Conservation (phyloP, 306 rosid genomes). For the Cucumis hystrix region DNA sequence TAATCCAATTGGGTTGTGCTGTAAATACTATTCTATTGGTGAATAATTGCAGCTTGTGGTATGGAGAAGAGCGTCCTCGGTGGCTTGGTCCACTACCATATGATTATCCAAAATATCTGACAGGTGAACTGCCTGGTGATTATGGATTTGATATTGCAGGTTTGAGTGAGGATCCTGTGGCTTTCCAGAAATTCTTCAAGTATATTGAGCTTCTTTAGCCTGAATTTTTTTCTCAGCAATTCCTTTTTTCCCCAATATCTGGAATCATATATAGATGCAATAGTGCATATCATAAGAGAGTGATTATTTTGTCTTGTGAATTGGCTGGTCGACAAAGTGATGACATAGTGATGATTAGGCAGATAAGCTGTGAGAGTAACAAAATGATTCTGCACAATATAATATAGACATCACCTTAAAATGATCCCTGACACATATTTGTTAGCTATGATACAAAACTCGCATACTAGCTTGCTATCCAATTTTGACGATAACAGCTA, state of each 20-base stretch:
- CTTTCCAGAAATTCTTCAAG: slow-evolving; percentile 67
- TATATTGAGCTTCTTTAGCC: slow-evolving; percentile 17
- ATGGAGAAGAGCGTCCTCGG: slow-evolving; percentile 73
- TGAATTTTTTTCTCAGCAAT: background rate
- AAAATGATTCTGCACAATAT: background rate
- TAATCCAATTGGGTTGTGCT: background rate
- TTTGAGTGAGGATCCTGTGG: slow-evolving; percentile 58
- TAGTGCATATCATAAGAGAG: background rate
- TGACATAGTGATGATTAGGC: background rate
- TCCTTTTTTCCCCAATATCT: background rate
- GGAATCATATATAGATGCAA: background rate
- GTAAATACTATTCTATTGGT: background rate
- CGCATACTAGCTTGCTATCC: background rate
- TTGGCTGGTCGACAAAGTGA: background rate
- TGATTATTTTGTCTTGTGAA: background rate
- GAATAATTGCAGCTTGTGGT: slow-evolving; percentile 54
- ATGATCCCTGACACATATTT: background rate
- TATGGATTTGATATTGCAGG: slow-evolving; percentile 79
- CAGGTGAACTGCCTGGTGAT: slow-evolving; percentile 85
- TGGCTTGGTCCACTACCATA: slow-evolving; percentile 95
- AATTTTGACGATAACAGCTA: background rate
- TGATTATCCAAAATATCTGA: slow-evolving; percentile 66
- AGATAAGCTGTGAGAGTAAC: background rate
- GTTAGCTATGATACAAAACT: background rate
- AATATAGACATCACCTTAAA: background rate